phyloP scores from a whole-genome alignment of 78 protist genomes.

The Dictyostelium citrinum region DNA sequence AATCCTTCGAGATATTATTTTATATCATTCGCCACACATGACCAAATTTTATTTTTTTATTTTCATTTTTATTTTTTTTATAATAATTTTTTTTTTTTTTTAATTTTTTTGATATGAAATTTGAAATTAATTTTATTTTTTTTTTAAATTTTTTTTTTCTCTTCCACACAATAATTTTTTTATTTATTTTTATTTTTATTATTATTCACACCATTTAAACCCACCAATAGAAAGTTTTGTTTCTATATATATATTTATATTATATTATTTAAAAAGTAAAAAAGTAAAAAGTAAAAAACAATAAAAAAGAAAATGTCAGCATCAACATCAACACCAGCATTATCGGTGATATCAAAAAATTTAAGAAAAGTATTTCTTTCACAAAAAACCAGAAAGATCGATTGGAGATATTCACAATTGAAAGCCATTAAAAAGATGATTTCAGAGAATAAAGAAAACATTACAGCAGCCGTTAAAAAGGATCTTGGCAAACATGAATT shows the following conservation, averaged over 20 bases:
- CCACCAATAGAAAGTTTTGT: no score
- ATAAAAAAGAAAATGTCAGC: not conserved
- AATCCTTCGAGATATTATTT: not conserved
- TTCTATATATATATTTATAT: no score
- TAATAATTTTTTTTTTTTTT: not conserved
- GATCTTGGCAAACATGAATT: conserved; percentile 72
- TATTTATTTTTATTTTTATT: not conserved
- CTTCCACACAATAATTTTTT: not conserved
- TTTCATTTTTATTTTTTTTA: not conserved
- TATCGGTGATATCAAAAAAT: not conserved
- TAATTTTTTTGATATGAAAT: not conserved
- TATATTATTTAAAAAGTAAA: no score
- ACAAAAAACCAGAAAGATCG: conserved; percentile 55
- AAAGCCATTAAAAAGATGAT: conserved; percentile 53
- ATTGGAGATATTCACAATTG: conserved; percentile 68
- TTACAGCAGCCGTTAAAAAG: conserved; percentile 44
- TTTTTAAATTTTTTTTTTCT: not conserved
- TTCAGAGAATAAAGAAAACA: conserved; percentile 63
- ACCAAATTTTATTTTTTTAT: not conserved
- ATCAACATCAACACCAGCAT: not conserved
- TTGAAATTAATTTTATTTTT: not conserved
- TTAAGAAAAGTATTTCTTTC: conserved; percentile 53
- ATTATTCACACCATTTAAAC: no score
- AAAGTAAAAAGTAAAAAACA: no score
- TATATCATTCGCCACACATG: not conserved